A percentile compares a stretch with the other conserved stretches of the same genome.
These are phyloP conservation scores for Brassica balearica DNA, from an alignment of 441 rosid species.

Conservation along the genomic window DNA sequence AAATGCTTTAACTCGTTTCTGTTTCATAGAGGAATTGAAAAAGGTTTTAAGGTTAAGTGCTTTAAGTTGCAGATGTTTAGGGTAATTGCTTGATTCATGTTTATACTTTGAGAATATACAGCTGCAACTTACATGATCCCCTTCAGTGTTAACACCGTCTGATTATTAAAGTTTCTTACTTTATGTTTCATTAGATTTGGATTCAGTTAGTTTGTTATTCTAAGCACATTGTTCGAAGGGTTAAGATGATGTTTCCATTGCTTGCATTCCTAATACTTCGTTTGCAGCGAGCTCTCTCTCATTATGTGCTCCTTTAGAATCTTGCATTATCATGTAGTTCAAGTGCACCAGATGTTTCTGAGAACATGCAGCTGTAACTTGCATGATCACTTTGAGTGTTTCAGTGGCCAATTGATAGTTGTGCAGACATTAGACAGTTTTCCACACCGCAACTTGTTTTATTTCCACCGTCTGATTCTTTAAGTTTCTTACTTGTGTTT, in stretches of 20 bases:
- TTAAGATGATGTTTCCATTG: conserved; percentile 9
- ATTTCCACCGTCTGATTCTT: conserved; percentile 12
- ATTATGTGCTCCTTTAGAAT: background rate
- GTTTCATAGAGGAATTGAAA: background rate
- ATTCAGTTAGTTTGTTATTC: background rate
- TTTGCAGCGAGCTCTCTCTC: conserved; percentile 76
- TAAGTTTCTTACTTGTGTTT: conserved; percentile 8
- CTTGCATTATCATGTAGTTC: background rate
- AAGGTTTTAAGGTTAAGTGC: background rate
- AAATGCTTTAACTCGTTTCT: background rate
- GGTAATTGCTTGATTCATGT: background rate
- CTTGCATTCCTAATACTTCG: conserved; percentile 22
- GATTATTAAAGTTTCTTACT: conserved; percentile 6
- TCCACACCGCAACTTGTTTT: background rate
- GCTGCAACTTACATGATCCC: background rate
- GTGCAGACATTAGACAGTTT: background rate
- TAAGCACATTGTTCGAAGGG: background rate
- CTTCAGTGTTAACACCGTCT: background rate
- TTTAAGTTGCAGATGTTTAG: too few relatives aligned
- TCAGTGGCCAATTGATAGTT: background rate
- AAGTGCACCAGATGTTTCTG: background rate
- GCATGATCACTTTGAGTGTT: background rate
- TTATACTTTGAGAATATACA: background rate
- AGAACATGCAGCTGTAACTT: background rate
- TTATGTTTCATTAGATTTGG: background rate